Evolutionary conservation across 1,284 basidiomycete genomes (phyloP).

Genomic region (Puccinia hordei): DNA sequence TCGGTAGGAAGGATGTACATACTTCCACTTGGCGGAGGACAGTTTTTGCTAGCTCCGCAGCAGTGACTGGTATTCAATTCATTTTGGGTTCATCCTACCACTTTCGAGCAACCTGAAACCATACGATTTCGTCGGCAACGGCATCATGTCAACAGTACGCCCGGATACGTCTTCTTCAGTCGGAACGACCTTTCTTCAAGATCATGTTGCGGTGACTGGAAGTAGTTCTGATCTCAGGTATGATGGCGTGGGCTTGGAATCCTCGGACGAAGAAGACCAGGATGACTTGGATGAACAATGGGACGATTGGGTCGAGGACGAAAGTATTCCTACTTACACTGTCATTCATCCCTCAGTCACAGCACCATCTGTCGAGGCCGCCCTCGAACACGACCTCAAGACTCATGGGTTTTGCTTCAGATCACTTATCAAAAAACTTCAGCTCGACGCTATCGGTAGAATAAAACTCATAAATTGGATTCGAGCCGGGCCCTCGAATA

Average conservation of each 20-base stretch:
- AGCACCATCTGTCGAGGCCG: conserved; percentile 32
- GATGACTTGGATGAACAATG: conserved; percentile 19
- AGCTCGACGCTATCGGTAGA: conserved; percentile 18
- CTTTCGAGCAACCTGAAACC: not conserved
- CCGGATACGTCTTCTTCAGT: not conserved
- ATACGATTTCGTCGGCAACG: not conserved
- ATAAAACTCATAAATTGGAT: conserved; percentile 47
- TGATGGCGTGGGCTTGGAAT: not conserved
- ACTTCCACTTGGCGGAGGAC: no score
- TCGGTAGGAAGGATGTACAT: no score
- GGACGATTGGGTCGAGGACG: conserved; percentile 41
- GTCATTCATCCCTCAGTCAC: conserved; percentile 18
- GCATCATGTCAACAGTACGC: not conserved
- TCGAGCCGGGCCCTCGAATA: conserved; percentile 22
- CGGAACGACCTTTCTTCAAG: not conserved
- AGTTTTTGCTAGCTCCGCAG: no score
- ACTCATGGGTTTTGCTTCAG: conserved; percentile 37
- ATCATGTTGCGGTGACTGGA: not conserved
- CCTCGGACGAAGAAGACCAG: conserved; percentile 7
- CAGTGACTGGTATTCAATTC: not conserved
- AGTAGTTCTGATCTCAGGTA: not conserved
- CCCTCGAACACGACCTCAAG: conserved; percentile 29
- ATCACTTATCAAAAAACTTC: conserved; percentile 22
- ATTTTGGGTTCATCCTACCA: not conserved
- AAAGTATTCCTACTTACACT: conserved; percentile 13